Percentiles rank a stretch among this genome's conserved stretches.
phyloP scores from a whole-genome alignment of 805 yeast genomes.

The Scheffersomyces stipitis region DNA sequence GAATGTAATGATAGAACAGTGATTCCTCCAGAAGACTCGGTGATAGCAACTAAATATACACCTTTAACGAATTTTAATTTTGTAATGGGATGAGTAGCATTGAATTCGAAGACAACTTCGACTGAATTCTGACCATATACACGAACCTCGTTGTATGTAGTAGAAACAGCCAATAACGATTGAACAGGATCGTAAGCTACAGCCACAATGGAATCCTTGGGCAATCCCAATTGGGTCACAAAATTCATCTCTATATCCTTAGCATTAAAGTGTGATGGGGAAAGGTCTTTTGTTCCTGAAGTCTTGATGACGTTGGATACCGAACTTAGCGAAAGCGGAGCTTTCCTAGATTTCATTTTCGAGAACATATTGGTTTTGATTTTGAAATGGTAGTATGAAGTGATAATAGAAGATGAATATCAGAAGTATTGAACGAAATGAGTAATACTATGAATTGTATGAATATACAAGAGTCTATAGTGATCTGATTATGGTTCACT shows the following conservation, averaged over 20 bases:
- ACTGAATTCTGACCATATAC: constrained; percentile 85
- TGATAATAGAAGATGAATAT: no score
- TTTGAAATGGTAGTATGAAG: no score
- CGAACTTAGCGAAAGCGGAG: constrained; percentile 41
- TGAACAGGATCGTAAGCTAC: constrained; percentile 87
- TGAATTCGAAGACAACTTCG: constrained; percentile 60
- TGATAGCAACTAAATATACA: constrained; percentile 70
- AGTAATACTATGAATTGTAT: no score
- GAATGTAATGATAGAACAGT: constrained; percentile 69
- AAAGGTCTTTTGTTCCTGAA: constrained; percentile 25
- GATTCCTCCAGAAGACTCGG: constrained; percentile 58
- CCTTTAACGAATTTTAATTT: constrained; percentile 73
- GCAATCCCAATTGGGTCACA: constrained; percentile 36
- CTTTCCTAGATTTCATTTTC: constrained; percentile 39
- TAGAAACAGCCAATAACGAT: constrained; percentile 77
- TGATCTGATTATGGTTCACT: no score
- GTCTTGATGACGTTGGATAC: constrained; percentile 43
- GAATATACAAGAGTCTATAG: no score
- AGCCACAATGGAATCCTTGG: constrained; percentile 61
- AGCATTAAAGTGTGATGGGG: constrained; percentile 32
- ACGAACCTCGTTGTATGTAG: constrained; percentile 66
- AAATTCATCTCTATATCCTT: constrained; percentile 29
- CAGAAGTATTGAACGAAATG: no score
- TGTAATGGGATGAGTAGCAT: constrained; percentile 50
- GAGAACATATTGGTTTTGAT: constrained; percentile 34